Percentiles rank a stretch among this genome's conserved stretches.
Evolutionary conservation across 257 asterid genomes (phyloP).

Genomic region (Rauvolfia tetraphylla): DNA sequence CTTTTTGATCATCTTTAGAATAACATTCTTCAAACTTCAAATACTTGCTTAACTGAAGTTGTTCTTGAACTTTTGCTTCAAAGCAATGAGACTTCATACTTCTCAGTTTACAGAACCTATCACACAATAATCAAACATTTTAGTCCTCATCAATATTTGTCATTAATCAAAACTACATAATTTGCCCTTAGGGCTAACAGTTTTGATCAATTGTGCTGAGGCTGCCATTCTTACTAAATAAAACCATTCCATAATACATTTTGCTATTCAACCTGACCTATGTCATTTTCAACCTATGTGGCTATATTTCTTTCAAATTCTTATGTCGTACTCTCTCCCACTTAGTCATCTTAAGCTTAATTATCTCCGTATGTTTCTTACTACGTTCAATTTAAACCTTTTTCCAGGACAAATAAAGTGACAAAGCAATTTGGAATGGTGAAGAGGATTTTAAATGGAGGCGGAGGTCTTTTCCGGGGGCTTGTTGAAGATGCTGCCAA

Average conservation of each 20-base stretch:
- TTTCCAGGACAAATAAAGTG: conserved; percentile 36
- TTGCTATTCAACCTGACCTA: background rate
- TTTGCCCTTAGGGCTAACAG: too few relatives aligned
- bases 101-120: too few relatives aligned
- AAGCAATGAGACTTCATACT: too few relatives aligned
- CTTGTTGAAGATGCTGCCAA: conserved; percentile 38
- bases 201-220: background rate
- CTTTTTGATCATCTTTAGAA: too few relatives aligned
- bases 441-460: conserved; percentile 77
- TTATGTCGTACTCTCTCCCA: background rate
- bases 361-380: background rate
- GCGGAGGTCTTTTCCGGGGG: conserved; percentile 63
- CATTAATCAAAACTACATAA: too few relatives aligned
- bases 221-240: background rate
- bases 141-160: too few relatives aligned
- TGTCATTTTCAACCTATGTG: background rate
- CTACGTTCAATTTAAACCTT: background rate
- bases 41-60: too few relatives aligned
- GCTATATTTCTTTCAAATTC: background rate
- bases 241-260: background rate
- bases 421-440: conserved; percentile 37
- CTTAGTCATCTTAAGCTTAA: background rate
- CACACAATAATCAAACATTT: too few relatives aligned
- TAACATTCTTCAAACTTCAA: too few relatives aligned
- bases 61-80: too few relatives aligned